Conservation (phyloP, 768 basidiomycete species). For the Phaffia australis region DNA sequence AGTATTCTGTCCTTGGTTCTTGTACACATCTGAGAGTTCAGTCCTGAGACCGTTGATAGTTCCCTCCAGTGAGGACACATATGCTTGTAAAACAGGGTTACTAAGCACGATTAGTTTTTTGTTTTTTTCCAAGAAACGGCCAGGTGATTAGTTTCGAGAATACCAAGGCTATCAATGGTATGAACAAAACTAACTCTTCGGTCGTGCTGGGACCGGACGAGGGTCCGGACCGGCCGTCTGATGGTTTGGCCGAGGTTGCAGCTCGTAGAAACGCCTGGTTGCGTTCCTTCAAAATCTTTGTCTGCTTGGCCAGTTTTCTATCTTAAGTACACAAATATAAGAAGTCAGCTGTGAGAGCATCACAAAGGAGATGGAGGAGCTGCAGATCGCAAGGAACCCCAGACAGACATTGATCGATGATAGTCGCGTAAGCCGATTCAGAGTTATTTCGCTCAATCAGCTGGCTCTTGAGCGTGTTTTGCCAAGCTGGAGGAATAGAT, state of each 20-base stretch:
- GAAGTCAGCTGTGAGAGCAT: not conserved
- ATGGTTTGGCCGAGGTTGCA: slow-evolving; percentile 60
- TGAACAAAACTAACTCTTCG: slow-evolving; percentile 7
- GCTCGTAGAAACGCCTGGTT: slow-evolving; percentile 80
- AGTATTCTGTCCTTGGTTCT: slow-evolving; percentile 89
- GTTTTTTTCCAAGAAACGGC: not conserved
- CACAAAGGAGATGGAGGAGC: slow-evolving; percentile 19
- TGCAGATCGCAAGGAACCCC: slow-evolving; percentile 12
- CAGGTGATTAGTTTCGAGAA: slow-evolving; percentile 1
- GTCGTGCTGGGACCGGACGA: slow-evolving; percentile 43
- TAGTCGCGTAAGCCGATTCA: slow-evolving; percentile 65
- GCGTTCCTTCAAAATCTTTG: slow-evolving; percentile 79
- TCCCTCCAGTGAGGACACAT: slow-evolving; percentile 81
- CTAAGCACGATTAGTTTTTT: slow-evolving; percentile 42
- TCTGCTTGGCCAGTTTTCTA: slow-evolving; percentile 81
- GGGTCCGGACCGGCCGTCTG: slow-evolving; percentile 35
- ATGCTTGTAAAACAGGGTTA: slow-evolving; percentile 74
- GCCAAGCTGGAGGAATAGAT: slow-evolving; percentile 26
- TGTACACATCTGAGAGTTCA: slow-evolving; percentile 88
- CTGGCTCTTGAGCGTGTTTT: slow-evolving; percentile 27
- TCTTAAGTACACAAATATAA: slow-evolving; percentile 43
- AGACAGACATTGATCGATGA: slow-evolving; percentile 83
- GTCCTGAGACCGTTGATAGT: slow-evolving; percentile 85
- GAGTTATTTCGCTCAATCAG: slow-evolving; percentile 72
- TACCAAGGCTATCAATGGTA: not conserved